phyloP scores from a whole-genome alignment of 2,329 filamentous ascomycete species.

The Arthrocladium fulminans region DNA sequence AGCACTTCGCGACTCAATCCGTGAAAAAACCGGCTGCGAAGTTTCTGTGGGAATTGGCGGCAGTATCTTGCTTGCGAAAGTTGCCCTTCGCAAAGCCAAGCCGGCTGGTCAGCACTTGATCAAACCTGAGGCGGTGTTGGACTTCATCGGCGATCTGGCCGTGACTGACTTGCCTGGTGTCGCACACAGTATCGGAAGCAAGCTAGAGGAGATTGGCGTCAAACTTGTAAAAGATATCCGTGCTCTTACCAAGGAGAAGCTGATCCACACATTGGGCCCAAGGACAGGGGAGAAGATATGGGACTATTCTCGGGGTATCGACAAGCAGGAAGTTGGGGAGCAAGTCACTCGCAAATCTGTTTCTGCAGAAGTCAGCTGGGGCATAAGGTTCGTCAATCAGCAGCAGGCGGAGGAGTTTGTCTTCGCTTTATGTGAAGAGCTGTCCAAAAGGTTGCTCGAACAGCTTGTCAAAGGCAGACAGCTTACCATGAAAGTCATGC shows the following conservation, averaged over 20 bases:
- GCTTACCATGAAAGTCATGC: conserved; percentile 91
- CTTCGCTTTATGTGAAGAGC: conserved; percentile 70
- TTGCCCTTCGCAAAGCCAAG: conserved; percentile 84
- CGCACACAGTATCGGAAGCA: conserved; percentile 79
- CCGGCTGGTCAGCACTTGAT: conserved; percentile 88
- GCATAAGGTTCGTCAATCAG: conserved; percentile 86
- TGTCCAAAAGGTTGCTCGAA: conserved; percentile 69
- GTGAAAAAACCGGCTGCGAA: conserved; percentile 66
- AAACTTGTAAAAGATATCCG: conserved; percentile 76
- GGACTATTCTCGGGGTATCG: conserved; percentile 84
- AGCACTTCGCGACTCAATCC: conserved; percentile 59
- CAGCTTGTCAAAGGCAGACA: conserved; percentile 81
- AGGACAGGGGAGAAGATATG: conserved; percentile 88
- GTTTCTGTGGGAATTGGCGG: conserved; percentile 88
- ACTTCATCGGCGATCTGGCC: conserved; percentile 66
- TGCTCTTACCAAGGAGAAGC: conserved; percentile 63
- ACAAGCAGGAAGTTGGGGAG: conserved; percentile 74
- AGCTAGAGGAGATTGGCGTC: conserved; percentile 78
- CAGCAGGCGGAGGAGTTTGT: conserved; percentile 92
- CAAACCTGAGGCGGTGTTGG: conserved; percentile 67
- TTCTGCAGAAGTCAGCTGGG: conserved; percentile 96
- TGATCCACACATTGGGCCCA: conserved; percentile 67
- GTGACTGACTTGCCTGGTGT: conserved; percentile 83
- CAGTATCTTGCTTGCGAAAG: conserved; percentile 84
- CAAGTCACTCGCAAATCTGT: conserved; percentile 84